Base-by-base conservation (phyloP, 371 early-diverging fungal species). In the Apophysomyces trapeziformis region DNA sequence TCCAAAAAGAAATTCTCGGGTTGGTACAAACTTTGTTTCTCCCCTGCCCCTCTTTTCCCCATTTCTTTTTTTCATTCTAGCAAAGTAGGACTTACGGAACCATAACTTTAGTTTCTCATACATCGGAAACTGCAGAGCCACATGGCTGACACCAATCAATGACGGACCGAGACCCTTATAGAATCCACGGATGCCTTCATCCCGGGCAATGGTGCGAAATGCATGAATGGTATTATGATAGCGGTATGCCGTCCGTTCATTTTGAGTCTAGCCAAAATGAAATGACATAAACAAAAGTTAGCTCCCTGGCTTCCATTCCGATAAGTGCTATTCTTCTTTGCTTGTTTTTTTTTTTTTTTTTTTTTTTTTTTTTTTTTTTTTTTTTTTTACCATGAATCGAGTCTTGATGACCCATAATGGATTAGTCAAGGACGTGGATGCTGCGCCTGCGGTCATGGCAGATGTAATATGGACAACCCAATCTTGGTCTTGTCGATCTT, bases 371-470 rank as follows among this genome's bases (percentile, higher is more conserved):
- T 45, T 58, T 38, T n/a, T 39, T 63, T 44, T 45, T 58, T 38
- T n/a, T 39, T 11, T 38, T 50, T 58, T 66, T 83, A 90, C 91
- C 95, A 96, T 95, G 57, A 96, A 86, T 59, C 96, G 84, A 21
- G 96, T 95, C 73, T 95, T 92, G 38, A 96, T 88, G 13, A 98
- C 95, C 98, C 98, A 98, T 14, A 96, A 74, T 9, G 98, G 98
- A 60, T 95, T 96, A 5, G 95, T 95, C 41, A 87, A 74, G 0
- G 87, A 77, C 13, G 94, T 93, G 16, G 91, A 90, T 4, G 91
- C 76, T 16, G 89, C 87, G 21, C 96, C 95, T n/a, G 98, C 95
- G 35, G 85, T 80, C 85, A 95, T 89, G 36, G 96, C 95, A 11
- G 95, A 87, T 32, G 87, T 63, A n/a, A 96, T 88, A 73, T 96